Evolutionary conservation across 2,329 filamentous ascomycete species (phyloP).

Genomic region (Gremmenia infestans): DNA sequence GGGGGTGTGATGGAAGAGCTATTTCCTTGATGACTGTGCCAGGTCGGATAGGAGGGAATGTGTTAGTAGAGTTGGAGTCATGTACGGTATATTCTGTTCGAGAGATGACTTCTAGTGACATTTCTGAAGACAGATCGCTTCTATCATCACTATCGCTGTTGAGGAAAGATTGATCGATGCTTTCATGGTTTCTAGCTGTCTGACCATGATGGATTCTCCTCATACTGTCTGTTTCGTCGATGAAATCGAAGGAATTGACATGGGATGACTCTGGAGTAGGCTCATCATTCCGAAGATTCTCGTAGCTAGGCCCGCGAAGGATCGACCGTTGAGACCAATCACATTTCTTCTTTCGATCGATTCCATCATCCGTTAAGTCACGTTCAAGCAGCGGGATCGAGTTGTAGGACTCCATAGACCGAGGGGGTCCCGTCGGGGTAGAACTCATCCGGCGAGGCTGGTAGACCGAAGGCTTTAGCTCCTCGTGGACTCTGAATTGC

Average conservation of each 20-base stretch:
- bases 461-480: conserved; percentile 27
- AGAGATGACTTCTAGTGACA: conserved; percentile 47
- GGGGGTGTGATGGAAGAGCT: conserved; percentile 23
- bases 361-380: conserved; percentile 49
- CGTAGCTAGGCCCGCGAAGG: conserved; percentile 44
- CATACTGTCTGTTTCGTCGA: conserved; percentile 50
- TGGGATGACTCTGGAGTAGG: conserved; percentile 31
- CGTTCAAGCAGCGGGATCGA: conserved; percentile 74
- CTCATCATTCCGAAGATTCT: conserved; percentile 20
- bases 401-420: conserved; percentile 69
- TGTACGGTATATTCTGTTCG: conserved; percentile 28
- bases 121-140: conserved; percentile 58
- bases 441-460: conserved; percentile 21
- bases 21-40: conserved; percentile 25
- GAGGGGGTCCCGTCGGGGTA: conserved; percentile 45
- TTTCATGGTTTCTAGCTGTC: conserved; percentile 16
- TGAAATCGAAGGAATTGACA: conserved; percentile 47
- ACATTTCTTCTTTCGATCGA: conserved; percentile 36
- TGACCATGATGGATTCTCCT: conserved; percentile 18
- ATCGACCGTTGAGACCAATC: conserved; percentile 54
- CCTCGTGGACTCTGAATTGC: conserved; percentile 12
- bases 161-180: conserved; percentile 33
- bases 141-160: conserved; percentile 33
- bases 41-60: conserved; percentile 30
- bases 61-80: conserved; percentile 29